Conservation (phyloP, 1,284 basidiomycete species). For the Sphaerobolus stellatus region DNA sequence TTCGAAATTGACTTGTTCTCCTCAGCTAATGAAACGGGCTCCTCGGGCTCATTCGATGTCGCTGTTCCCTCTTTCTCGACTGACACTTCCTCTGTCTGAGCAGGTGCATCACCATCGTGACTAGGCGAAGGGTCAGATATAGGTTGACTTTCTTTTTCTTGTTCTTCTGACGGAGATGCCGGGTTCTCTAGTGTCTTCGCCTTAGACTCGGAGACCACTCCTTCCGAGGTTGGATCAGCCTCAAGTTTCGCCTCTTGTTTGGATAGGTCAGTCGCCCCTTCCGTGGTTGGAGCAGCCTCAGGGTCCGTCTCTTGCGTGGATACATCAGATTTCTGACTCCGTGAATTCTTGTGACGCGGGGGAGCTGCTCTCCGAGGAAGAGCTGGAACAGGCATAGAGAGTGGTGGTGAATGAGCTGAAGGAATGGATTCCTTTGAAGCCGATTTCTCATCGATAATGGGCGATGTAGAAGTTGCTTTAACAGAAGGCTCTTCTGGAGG, state of each 20-base stretch:
- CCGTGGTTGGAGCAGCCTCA: neutral
- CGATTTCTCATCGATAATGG: neutral
- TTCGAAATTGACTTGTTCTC: too few relatives aligned
- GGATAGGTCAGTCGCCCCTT: neutral
- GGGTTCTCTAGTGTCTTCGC: neutral
- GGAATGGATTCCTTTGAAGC: constrained; percentile 29
- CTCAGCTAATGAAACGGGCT: too few relatives aligned
- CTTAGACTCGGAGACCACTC: neutral
- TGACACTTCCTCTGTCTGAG: too few relatives aligned
- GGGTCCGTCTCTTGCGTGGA: neutral
- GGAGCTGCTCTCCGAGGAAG: constrained; percentile 66
- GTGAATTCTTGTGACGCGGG: constrained; percentile 45
- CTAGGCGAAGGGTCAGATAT: too few relatives aligned
- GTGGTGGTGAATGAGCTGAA: constrained; percentile 35
- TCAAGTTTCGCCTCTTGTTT: neutral
- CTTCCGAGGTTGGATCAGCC: neutral
- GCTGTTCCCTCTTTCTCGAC: too few relatives aligned
- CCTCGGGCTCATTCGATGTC: too few relatives aligned
- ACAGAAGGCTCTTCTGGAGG: neutral
- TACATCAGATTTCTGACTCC: constrained; percentile 6
- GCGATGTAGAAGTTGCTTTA: neutral
- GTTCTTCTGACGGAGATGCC: neutral
- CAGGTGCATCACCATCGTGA: too few relatives aligned
- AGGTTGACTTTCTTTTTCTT: too few relatives aligned
- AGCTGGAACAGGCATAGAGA: constrained; percentile 71